Evolutionary conservation across 2,329 filamentous ascomycete species (phyloP).

Genomic region (Penicillium fuscoglaucum): DNA sequence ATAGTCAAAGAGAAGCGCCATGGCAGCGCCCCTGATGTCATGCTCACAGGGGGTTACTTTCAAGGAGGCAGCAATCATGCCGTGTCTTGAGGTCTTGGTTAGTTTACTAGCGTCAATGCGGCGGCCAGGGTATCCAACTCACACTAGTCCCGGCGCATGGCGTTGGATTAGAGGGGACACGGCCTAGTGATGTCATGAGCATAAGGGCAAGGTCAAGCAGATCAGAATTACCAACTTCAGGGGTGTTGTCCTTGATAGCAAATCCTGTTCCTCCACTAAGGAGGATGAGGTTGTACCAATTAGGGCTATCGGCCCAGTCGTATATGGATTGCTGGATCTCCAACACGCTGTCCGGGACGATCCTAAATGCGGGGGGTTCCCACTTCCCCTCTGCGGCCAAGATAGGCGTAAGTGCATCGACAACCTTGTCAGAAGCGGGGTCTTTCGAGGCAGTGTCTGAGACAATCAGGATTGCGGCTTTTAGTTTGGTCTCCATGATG

Average conservation of each 20-base stretch:
- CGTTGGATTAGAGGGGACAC: slow-evolving; percentile 77
- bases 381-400: slow-evolving; percentile 72
- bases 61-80: slow-evolving; percentile 84
- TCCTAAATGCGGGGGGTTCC: slow-evolving; percentile 66
- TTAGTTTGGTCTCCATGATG: slow-evolving; percentile 52
- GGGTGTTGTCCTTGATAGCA: slow-evolving; percentile 78
- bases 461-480: slow-evolving; percentile 77
- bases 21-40: slow-evolving; percentile 14
- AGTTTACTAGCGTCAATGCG: slow-evolving; percentile 8
- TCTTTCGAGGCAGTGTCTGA: slow-evolving; percentile 86
- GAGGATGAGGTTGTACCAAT: slow-evolving; percentile 70
- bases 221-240: slow-evolving; percentile 64
- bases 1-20: slow-evolving; percentile 9
- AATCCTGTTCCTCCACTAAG: slow-evolving; percentile 95
- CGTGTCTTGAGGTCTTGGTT: slow-evolving; percentile 59
- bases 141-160: slow-evolving; percentile 83
- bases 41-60: slow-evolving; percentile 82
- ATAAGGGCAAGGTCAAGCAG: slow-evolving; percentile 3
- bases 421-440: slow-evolving; percentile 74
- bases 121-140: slow-evolving; percentile 34
- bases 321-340: slow-evolving; percentile 74
- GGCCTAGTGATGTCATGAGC: slow-evolving; percentile 56
- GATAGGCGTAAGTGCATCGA: slow-evolving; percentile 64
- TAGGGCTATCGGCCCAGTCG: slow-evolving; percentile 68
- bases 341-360: slow-evolving; percentile 74